These are phyloP conservation scores for Cicer chorassanicum DNA, from an alignment of 306 rosid species.

Conservation along the genomic window DNA sequence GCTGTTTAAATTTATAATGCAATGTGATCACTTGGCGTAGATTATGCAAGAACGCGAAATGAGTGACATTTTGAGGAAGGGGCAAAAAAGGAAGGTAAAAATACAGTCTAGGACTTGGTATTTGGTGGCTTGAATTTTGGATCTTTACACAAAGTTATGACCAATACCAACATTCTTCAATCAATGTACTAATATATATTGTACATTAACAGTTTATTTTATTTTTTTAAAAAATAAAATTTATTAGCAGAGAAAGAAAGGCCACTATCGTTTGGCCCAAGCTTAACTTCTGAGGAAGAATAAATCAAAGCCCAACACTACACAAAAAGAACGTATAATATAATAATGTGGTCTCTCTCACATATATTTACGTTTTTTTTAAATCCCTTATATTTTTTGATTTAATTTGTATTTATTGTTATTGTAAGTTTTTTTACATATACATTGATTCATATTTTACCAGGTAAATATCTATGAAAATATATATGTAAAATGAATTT, in stretches of 20 bases:
- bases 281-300: neutral
- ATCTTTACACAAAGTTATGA: conserved; percentile 43
- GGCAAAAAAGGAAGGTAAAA: neutral
- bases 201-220: neutral
- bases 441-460: too few species aligned
- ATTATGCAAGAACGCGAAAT: conserved; percentile 21
- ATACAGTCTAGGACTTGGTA: conserved; percentile 45
- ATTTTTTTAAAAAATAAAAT: neutral
- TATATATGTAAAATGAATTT: too few species aligned
- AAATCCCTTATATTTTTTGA: too few species aligned
- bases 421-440: too few species aligned
- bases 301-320: conserved; percentile 29
- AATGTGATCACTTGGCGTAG: conserved; percentile 8
- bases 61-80: conserved; percentile 13
- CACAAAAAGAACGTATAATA: too few species aligned
- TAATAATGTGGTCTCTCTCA: too few species aligned
- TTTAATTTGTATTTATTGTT: too few species aligned
- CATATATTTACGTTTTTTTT: neutral
- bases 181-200: neutral
- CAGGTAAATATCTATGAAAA: too few species aligned
- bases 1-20: conserved; percentile 16
- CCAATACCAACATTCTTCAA: conserved; percentile 17
- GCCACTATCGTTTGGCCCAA: neutral
- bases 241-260: neutral
- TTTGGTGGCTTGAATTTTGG: conserved; percentile 67